Base-by-base conservation (phyloP, 2,329 filamentous ascomycete genomes). In the Penicillium verrucosum region DNA sequence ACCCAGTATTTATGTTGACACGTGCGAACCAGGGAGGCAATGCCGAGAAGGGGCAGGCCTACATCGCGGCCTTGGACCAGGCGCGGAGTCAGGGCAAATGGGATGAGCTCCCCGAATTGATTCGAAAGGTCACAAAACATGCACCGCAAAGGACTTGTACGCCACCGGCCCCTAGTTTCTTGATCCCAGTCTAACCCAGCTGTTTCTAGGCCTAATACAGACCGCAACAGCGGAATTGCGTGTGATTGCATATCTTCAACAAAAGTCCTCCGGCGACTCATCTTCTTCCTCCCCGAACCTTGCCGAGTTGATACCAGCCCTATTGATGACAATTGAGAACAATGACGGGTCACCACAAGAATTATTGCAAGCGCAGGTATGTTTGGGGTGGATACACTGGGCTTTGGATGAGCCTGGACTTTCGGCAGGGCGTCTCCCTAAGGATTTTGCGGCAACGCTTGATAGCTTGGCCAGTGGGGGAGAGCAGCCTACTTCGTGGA, bases 101-200 rank as follows among this genome's bases (percentile, higher is more conserved):
- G 94, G 81, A 86, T 64, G 85, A 89, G 30, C 83, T 97, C 30
- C 90, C 90, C 27, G 93, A 97, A 77, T 83, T 96, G 61, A 87
- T 94, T 68, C 86, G 93, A 73, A 99, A 99, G 77, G 84, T 97
- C 69, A 89, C 89, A 70, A 97, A 99, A 76, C 93, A 99, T 82
- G 90, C 92, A 66, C 88, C 92, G 40, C 85, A 89, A 59, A 85
- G 90, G 74, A 84, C 85, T 76, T 96, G 93, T 97, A 87, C 71
- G 60, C 42, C 50, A 57, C 16, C 30, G 54, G 47, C 54, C 60
- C 59, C 56, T 50, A 49, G 51, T 43, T 30, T 54, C 43, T 57
- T 30, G 53, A 52, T 60, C 54, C 43, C 43, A 63, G 30, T 54
- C 63, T 63, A 50, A 57, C 63, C 62, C 55, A 67, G 43, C 49